Conservation (phyloP, 2,329 filamentous ascomycete genomes). For the Uncinocarpus reesii region DNA sequence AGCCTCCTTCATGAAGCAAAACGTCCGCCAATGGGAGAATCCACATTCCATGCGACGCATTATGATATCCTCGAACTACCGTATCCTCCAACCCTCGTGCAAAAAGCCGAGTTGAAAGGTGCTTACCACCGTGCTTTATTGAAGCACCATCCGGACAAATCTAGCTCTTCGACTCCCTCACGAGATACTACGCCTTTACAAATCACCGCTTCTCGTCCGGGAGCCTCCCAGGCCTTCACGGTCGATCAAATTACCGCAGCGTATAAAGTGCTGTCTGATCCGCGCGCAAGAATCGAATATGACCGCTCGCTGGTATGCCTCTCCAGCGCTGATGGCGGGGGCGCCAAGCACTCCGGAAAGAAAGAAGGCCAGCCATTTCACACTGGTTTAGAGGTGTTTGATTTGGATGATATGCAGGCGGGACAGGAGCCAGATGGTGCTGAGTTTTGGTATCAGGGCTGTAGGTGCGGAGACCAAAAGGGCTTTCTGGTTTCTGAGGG, state of each 20-base stretch:
- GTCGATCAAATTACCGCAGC: constrained; percentile 52
- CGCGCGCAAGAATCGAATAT: constrained; percentile 39
- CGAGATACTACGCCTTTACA: neutral
- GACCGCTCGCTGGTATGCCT: constrained; percentile 35
- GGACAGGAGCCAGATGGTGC: constrained; percentile 27
- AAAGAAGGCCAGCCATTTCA: constrained; percentile 29
- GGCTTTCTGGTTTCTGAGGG: constrained; percentile 47
- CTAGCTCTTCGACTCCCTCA: constrained; percentile 6
- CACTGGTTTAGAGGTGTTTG: constrained; percentile 47
- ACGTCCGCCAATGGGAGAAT: neutral
- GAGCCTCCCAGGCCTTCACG: constrained; percentile 25
- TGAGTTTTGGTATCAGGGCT: constrained; percentile 43
- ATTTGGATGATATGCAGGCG: constrained; percentile 46
- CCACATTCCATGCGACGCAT: constrained; percentile 15
- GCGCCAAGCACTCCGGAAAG: constrained; percentile 20
- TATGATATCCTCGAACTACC: constrained; percentile 36
- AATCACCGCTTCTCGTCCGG: neutral
- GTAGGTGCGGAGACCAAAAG: constrained; percentile 49
- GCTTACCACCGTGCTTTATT: constrained; percentile 51
- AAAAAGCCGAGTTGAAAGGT: constrained; percentile 39
- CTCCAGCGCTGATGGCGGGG: constrained; percentile 23
- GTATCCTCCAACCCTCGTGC: constrained; percentile 20
- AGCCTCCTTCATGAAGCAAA: neutral
- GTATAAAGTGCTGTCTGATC: constrained; percentile 44
- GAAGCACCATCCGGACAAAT: constrained; percentile 46